Evolutionary conservation across 495 filamentous ascomycete genomes (phyloP).

Genomic region (Aspergillus wentii): DNA sequence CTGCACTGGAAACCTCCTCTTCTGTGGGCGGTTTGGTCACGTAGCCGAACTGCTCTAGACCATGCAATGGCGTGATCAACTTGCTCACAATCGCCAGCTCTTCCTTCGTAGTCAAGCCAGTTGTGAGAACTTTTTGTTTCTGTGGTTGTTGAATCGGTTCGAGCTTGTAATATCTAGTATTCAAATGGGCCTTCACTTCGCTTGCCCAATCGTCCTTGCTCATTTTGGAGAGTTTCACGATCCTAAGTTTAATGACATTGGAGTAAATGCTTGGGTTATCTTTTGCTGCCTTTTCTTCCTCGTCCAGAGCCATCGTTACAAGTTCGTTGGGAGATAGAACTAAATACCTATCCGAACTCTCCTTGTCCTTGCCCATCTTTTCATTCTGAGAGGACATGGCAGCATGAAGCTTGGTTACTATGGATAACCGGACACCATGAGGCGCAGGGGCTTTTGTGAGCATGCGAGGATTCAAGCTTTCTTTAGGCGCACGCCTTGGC

Average conservation of each 20-base stretch:
- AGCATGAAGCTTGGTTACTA: conserved; percentile 69
- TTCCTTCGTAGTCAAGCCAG: conserved; percentile 59
- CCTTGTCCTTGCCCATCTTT: conserved; percentile 42
- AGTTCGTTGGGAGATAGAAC: conserved; percentile 64
- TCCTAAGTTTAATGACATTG: conserved; percentile 75
- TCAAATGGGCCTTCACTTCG: conserved; percentile 37
- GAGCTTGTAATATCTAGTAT: conserved; percentile 37
- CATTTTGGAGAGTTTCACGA: conserved; percentile 71
- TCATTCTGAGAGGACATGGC: conserved; percentile 69
- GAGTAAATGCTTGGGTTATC: conserved; percentile 65
- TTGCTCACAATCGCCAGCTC: conserved; percentile 60
- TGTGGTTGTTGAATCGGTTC: conserved; percentile 18
- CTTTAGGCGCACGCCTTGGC: conserved; percentile 34
- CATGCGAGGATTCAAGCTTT: conserved; percentile 74
- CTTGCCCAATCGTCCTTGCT: conserved; percentile 57
- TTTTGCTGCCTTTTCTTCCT: conserved; percentile 73
- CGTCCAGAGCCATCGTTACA: conserved; percentile 72
- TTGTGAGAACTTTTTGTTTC: conserved; percentile 45
- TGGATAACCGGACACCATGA: conserved; percentile 61
- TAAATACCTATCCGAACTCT: conserved; percentile 52
- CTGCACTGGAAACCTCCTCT: conserved; percentile 57
- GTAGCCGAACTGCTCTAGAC: conserved; percentile 67
- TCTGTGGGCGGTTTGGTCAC: conserved; percentile 58
- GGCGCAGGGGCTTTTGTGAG: conserved; percentile 64
- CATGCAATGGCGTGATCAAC: conserved; percentile 54